Evolutionary conservation across 306 rosid genomes (phyloP).

Genomic region (Pterocarpus santalinus): DNA sequence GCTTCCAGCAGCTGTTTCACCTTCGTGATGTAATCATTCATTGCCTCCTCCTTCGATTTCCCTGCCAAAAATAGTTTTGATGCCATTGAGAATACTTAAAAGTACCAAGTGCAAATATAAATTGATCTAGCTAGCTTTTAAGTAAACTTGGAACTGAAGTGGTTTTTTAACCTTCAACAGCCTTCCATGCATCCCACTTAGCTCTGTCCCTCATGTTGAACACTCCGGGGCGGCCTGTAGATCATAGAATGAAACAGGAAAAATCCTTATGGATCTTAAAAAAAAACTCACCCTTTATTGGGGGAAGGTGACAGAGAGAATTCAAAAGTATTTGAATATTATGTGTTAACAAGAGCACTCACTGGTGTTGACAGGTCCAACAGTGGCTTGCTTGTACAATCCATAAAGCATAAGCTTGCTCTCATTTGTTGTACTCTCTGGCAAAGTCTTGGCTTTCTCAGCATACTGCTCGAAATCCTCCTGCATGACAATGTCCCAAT

Average conservation of each 20-base stretch:
- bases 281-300: background rate
- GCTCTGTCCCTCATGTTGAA: slow-evolving; percentile 89
- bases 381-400: slow-evolving; percentile 89
- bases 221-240: slow-evolving; percentile 90
- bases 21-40: slow-evolving; percentile 87
- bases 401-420: slow-evolving; percentile 87
- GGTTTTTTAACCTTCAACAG: slow-evolving; percentile 76
- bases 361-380: slow-evolving; percentile 88
- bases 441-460: slow-evolving; percentile 82
- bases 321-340: slow-evolving; percentile 15
- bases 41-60: slow-evolving; percentile 90
- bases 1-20: slow-evolving; percentile 91
- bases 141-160: background rate
- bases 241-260: slow-evolving; percentile 37
- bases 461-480: slow-evolving; percentile 95
- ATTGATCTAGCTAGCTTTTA: slow-evolving; percentile 13
- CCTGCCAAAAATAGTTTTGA: slow-evolving; percentile 53
- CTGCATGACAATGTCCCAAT: slow-evolving; percentile 58
- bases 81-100: background rate
- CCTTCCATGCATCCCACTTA: slow-evolving; percentile 99
- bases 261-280: slow-evolving; percentile 11
- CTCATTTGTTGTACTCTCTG: slow-evolving; percentile 69
- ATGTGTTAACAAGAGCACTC: slow-evolving; percentile 43
- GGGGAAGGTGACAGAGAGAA: background rate
- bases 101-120: background rate